phyloP scores from a whole-genome alignment of 1,284 basidiomycete genomes.

The Lignosus rhinocerotis region DNA sequence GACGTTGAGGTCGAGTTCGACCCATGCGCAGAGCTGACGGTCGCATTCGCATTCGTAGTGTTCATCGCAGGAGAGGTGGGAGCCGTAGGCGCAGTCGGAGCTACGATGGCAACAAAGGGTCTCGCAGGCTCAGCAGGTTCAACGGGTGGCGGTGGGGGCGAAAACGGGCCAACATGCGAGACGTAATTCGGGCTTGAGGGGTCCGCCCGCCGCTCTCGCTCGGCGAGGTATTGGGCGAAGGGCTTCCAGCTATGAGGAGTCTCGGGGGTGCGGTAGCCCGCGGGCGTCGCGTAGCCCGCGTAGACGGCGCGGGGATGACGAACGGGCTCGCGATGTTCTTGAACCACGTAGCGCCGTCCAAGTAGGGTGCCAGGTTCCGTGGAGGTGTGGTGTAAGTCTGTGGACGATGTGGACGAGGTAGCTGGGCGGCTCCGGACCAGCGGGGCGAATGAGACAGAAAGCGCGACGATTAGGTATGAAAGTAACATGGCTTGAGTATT shows the following conservation, averaged over 20 bases:
- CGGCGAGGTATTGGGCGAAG: slow-evolving; percentile 18
- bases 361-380: slow-evolving; percentile 19
- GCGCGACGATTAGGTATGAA: slow-evolving; percentile 16
- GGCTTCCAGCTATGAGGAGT: slow-evolving; percentile 6
- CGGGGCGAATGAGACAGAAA: slow-evolving; percentile 11
- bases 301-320: not conserved
- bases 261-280: not conserved
- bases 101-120: not conserved
- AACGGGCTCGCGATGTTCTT: slow-evolving; percentile 11
- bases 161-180: slow-evolving; percentile 16
- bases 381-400: not conserved
- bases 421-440: slow-evolving; percentile 9
- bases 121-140: not conserved
- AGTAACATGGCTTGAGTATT: slow-evolving; percentile 16
- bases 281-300: not conserved
- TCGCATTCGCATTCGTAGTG: not conserved
- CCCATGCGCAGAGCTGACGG: not conserved
- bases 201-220: slow-evolving; percentile 16
- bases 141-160: slow-evolving; percentile 4
- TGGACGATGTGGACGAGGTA: not conserved
- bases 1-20: not conserved
- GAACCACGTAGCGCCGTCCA: slow-evolving; percentile 23
- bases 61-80: not conserved
- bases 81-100: not conserved
- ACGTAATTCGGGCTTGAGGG: slow-evolving; percentile 9